Percentiles rank a stretch among this genome's conserved stretches.
Conservation (phyloP, 805 yeast genomes). For the Cyberlindnera lachancei region DNA sequence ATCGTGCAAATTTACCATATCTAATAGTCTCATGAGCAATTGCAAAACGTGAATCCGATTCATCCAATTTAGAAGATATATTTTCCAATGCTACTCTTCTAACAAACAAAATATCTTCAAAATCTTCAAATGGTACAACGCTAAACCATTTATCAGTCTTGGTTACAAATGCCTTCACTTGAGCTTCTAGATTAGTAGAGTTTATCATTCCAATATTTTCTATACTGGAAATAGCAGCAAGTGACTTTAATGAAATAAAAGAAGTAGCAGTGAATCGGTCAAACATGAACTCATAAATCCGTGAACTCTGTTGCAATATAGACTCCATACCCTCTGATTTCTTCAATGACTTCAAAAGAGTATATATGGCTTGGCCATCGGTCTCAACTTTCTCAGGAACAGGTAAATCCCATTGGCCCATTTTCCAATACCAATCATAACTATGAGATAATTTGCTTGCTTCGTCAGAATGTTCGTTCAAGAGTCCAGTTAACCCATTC, state of each 20-base stretch:
- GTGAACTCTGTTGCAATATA: no score
- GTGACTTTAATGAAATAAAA: constrained; percentile 1
- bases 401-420: constrained; percentile 73
- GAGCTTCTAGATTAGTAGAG: background rate
- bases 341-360: constrained; percentile 38
- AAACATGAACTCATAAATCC: constrained; percentile 14
- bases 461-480: constrained; percentile 22
- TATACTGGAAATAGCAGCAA: constrained; percentile 10
- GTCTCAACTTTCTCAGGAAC: constrained; percentile 27
- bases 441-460: constrained; percentile 16
- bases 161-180: constrained; percentile 5
- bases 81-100: constrained; percentile 29
- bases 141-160: constrained; percentile 30
- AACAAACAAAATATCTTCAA: constrained; percentile 38
- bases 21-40: constrained; percentile 32
- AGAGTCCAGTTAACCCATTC: constrained; percentile 47
- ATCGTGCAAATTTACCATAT: constrained; percentile 35
- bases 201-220: constrained; percentile 5
- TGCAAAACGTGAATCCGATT: constrained; percentile 18
- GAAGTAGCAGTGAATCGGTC: constrained; percentile 6
- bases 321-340: constrained; percentile 25
- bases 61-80: background rate
- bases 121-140: constrained; percentile 25
- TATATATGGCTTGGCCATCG: constrained; percentile 44
- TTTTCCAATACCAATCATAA: constrained; percentile 69